Evolutionary conservation across 768 basidiomycete genomes (phyloP), one percentile per base, ranked within the genome.

Genomic region (Peribolospora kevripleyi): DNA sequence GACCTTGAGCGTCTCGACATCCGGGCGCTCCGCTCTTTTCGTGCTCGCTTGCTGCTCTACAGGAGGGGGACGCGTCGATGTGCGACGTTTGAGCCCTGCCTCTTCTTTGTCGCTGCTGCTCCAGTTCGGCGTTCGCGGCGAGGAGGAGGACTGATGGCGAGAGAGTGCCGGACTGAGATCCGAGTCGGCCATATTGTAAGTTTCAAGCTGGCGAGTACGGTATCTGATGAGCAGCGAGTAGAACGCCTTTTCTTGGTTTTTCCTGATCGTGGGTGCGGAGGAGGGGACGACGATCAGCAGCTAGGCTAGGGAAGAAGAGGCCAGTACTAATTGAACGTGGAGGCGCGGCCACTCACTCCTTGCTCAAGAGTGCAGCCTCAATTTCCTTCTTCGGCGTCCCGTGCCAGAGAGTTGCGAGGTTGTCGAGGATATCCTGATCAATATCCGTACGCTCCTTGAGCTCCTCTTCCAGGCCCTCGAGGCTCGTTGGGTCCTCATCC

Each of bases 221-320:
- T 93, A 95, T 59, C 77, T 78, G 54, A 81, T 72, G n/a, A 98
- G 73, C 4, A 95, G 70, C 63, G 84, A 80, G 67, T 98, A 98
- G 50, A 97, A 83, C 0, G 84, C 85, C 68, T 98, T 95, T 66
- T 97, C 86, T 83, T 86, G 90, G 39, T 82, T 90, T 52, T 78
- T 78, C 54, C 79, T 76, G 52, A 25, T 25, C 25, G 25, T 25
- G 25, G 25, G 25, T 10, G 11, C 13, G 4, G 14, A 9, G 10
- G 25, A 38, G 7, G 46, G 48, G 9, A 45, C n/a, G 42, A 2
- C 10, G 37, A 8, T 38, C 42, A 46, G 53, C 46, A 7, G 46
- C 6, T 5, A 25, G 4, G 2, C 41, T 38, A 45, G 52, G 40
- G 43, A 43, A 47, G 14, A 47, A n/a, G 37, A 45, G 25, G 7